Evolutionary conservation across 768 basidiomycete genomes (phyloP), one percentile per base, ranked within the genome.

Genomic region (Pilatotrama ljubarskyi): DNA sequence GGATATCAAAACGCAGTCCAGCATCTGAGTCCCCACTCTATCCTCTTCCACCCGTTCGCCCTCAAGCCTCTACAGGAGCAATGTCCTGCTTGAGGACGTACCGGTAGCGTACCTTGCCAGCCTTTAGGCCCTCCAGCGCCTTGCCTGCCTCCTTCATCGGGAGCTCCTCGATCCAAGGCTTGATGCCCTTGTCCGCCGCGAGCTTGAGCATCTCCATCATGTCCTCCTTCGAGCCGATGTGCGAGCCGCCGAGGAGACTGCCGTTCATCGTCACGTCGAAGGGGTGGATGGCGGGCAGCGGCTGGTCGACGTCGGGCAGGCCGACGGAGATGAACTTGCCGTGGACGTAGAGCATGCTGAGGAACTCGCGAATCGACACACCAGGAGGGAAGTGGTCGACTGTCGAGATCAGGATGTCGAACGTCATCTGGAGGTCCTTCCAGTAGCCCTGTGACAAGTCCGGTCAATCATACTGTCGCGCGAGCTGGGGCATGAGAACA

Each of bases 221-320:
- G 66, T 87, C 85, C 54, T 77, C 74, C 74, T 84, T 85, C 70
- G 75, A 80, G 43, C 85, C 87, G 54, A 86, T 80, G 66, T 76
- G 75, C 37, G 69, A 70, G 35, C 70, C 72, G 26, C 73, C 59
- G 20, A 69, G 11, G 17, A 62, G 26, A 32, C 59, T 62, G 5
- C 60, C 72, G 55, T 68, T 70, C 11, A 46, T 58, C 20, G 69
- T 68, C 60, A 77, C 70, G 44, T 75, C 69, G 61, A 76, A 75
- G 17, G 67, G 60, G 54, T 67, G 65, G 7, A 70, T 26, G 14
- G 49, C 17, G 24, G 61, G 58, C 9, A 68, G 51, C 5, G 80
- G 79, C n/a, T 83, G 69, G 32, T 75, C 72, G 15, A 78, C 75
- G 52, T 84, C 82, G 17, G 84, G 84, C 42, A 85, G 68, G 51